Evolutionary conservation across 2,329 filamentous ascomycete genomes (phyloP).

Genomic region (Claviceps cyperi): DNA sequence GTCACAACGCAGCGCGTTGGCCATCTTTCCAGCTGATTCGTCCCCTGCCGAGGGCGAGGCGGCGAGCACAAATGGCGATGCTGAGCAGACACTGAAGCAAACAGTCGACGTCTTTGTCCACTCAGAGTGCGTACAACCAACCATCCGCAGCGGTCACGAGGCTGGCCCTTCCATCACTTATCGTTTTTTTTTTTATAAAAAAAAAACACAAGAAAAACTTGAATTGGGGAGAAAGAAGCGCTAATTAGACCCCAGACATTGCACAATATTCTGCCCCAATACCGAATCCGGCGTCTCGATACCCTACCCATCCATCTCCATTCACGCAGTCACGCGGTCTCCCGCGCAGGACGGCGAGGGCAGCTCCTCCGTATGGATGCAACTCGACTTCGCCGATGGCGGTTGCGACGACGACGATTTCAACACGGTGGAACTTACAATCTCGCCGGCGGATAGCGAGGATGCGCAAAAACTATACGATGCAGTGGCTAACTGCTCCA

Average conservation of each 20-base stretch:
- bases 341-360: conserved; percentile 19
- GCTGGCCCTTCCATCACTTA: neutral
- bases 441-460: conserved; percentile 36
- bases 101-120: conserved; percentile 42
- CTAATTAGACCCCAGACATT: conserved; percentile 14
- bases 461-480: conserved; percentile 38
- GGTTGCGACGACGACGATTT: conserved; percentile 48
- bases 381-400: conserved; percentile 48
- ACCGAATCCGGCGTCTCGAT: conserved; percentile 49
- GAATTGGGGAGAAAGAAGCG: neutral
- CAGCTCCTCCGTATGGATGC: conserved; percentile 47
- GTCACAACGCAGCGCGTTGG: conserved; percentile 39
- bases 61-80: conserved; percentile 16
- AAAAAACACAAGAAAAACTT: too few species aligned
- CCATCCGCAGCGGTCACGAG: too few species aligned
- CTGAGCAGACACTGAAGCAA: conserved; percentile 27
- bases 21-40: conserved; percentile 33
- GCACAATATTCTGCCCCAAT: conserved; percentile 49
- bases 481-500: conserved; percentile 60
- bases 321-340: conserved; percentile 58
- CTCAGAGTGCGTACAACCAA: conserved; percentile 32
- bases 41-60: conserved; percentile 13
- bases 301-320: conserved; percentile 58
- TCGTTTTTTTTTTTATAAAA: too few species aligned
- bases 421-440: conserved; percentile 51